Evolutionary conservation across 768 basidiomycete species (phyloP).

Genomic region (Pisolithus sp.): DNA sequence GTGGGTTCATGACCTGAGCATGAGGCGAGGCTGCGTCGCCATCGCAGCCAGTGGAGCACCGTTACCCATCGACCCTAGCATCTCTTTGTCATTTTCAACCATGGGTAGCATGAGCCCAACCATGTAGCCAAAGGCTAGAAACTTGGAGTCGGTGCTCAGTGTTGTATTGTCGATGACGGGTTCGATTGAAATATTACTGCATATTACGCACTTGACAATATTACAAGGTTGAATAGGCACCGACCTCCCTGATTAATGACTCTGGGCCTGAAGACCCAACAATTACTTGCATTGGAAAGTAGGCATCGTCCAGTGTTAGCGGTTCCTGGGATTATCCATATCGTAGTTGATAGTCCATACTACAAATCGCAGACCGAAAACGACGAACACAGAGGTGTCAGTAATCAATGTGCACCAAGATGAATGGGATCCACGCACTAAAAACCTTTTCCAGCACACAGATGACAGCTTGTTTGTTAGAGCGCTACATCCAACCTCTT

Average conservation of each 20-base stretch:
- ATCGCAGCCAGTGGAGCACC: too few relatives aligned
- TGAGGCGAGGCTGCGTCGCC: constrained; percentile 90
- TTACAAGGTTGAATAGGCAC: constrained; percentile 44
- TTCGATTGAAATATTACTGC: constrained; percentile 55
- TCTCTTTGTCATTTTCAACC: constrained; percentile 90
- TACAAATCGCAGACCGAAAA: too few relatives aligned
- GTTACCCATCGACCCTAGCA: constrained; percentile 98
- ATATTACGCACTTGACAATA: constrained; percentile 46
- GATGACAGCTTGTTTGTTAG: too few relatives aligned
- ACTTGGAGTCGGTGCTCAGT: constrained; percentile 83
- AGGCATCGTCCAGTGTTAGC: too few relatives aligned
- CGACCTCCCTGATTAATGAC: neutral
- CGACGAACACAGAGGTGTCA: too few relatives aligned
- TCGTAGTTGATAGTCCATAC: too few relatives aligned
- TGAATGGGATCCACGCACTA: too few relatives aligned
- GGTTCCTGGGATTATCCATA: too few relatives aligned
- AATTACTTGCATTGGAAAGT: constrained; percentile 17
- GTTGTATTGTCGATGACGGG: constrained; percentile 66
- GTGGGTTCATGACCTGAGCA: too few relatives aligned
- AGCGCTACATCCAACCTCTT: too few relatives aligned
- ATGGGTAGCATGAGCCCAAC: constrained; percentile 97
- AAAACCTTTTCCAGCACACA: too few relatives aligned
- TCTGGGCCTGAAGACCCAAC: constrained; percentile 15
- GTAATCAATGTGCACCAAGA: too few relatives aligned
- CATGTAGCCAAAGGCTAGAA: constrained; percentile 93